Conservation (phyloP, 805 yeast genomes). For the Brettanomyces bruxellensis region DNA sequence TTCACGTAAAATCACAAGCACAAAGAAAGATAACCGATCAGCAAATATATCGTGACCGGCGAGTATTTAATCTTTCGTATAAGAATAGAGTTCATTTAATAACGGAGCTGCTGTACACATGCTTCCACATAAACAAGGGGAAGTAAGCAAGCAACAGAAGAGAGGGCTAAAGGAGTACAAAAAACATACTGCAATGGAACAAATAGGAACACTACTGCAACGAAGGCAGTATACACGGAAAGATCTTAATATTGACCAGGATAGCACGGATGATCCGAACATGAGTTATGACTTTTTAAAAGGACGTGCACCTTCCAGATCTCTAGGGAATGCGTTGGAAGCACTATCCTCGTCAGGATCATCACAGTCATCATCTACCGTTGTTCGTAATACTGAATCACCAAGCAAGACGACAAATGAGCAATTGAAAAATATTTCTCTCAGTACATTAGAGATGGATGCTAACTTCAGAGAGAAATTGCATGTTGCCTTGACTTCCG, state of each 20-base stretch:
- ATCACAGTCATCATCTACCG: conserved; percentile 22
- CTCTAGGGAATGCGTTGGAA: conserved; percentile 5
- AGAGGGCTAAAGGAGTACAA: too few species aligned
- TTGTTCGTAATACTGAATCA: conserved; percentile 13
- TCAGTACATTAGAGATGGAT: conserved; percentile 19
- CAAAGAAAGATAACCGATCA: too few species aligned
- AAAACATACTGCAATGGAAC: too few species aligned
- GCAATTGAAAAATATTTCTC: conserved; percentile 5
- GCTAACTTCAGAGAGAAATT: conserved; percentile 5
- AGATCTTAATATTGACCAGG: conserved; percentile 13
- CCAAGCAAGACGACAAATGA: conserved; percentile 6
- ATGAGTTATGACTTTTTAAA: conserved; percentile 2
- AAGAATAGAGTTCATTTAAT: too few species aligned
- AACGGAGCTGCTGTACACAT: too few species aligned
- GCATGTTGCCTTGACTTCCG: conserved; percentile 1
- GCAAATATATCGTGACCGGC: too few species aligned
- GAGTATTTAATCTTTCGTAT: too few species aligned
- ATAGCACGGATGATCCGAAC: conserved; percentile 12
- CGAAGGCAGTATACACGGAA: conserved; percentile 13
- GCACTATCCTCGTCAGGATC: conserved; percentile 11
- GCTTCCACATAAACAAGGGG: too few species aligned
- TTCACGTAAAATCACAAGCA: too few species aligned
- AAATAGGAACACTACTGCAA: not conserved
- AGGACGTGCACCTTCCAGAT: conserved; percentile 5
- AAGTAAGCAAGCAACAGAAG: too few species aligned